Percentiles rank a stretch among this genome's conserved stretches.
phyloP scores from a whole-genome alignment of 2,329 filamentous ascomycete species.

The Paecilomyces formosus region DNA sequence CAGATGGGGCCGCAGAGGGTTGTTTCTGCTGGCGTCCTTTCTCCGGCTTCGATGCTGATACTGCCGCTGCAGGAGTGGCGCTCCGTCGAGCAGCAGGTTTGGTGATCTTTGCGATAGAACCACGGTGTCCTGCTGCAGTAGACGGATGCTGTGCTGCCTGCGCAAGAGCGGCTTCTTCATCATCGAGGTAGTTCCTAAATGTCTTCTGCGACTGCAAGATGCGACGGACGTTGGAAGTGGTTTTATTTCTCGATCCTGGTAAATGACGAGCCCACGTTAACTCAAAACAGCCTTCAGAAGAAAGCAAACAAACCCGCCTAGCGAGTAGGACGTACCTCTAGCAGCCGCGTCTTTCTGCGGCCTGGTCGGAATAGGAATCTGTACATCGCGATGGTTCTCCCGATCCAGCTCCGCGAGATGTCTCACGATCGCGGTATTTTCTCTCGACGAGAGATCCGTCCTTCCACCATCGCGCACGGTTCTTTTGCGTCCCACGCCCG shows the following conservation, averaged over 20 bases:
- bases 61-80: slow-evolving; percentile 16
- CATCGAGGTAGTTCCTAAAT: slow-evolving; percentile 44
- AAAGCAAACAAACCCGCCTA: neutral
- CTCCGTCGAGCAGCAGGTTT: slow-evolving; percentile 18
- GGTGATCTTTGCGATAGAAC: slow-evolving; percentile 11
- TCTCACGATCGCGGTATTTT: slow-evolving; percentile 72
- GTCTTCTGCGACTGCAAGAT: slow-evolving; percentile 44
- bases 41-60: slow-evolving; percentile 3
- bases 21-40: slow-evolving; percentile 13
- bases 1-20: slow-evolving; percentile 5
- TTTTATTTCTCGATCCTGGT: slow-evolving; percentile 32
- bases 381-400: slow-evolving; percentile 66
- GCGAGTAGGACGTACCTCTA: slow-evolving; percentile 22
- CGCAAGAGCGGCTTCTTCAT: slow-evolving; percentile 39
- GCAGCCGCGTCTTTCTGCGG: slow-evolving; percentile 33
- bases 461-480: slow-evolving; percentile 52
- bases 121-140: slow-evolving; percentile 13
- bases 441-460: slow-evolving; percentile 68
- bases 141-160: slow-evolving; percentile 11
- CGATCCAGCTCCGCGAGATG: slow-evolving; percentile 76
- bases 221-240: slow-evolving; percentile 39
- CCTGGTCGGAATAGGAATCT: slow-evolving; percentile 61
- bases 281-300: neutral
- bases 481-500: slow-evolving; percentile 58
- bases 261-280: slow-evolving; percentile 1